Evolutionary conservation across 2,329 filamentous ascomycete genomes (phyloP), one percentile per base, ranked within the genome.

Genomic region (Alternaria sp.): DNA sequence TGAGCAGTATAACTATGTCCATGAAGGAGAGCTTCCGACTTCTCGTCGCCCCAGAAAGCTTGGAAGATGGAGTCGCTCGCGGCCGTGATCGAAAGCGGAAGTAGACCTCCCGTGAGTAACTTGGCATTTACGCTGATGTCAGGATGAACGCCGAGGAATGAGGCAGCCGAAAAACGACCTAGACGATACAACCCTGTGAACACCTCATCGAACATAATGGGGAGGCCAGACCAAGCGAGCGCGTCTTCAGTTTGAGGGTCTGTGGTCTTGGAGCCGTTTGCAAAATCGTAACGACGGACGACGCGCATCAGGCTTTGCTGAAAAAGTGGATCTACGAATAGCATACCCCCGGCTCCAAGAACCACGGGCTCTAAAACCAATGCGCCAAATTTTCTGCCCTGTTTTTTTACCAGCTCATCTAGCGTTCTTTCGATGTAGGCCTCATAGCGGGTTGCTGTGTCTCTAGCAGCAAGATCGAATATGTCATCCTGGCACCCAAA

Each of bases 1-100:
- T 96, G 92, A 0, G 92, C 92, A 0, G 92, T 96, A 78, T 96
- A 96, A 75, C 91, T 94, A 74, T 96, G 92, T 0, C 92, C 92
- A 68, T 96, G 93, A 4, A 96, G 81, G 5, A 96, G 79, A 0
- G 92, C 92, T 67, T 94, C 91, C 0, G 86, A 88, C 79, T 95
- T 96, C 50, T 92, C 88, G 1, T 86, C 82, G 54, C 89, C 89
- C 12, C 86, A 81, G 72, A 96, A 96, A 0, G 87, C 86, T 1
- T 87, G 73, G 76, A 93, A 95, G 46, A 96, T 89, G 60, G 84
- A 85, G 60, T 93, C 83, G 36, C 90, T 93, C 0, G 92, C 91
- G 4, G 92, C 80, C 0, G 93, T 97, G 0, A 89, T 86, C 70
- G 90, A 92, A 0, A 97, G 85, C 0, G 92, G 93, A 0, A 96